Evolutionary conservation across 2,329 filamentous ascomycete genomes (phyloP).

Genomic region (Penicillium sp.): DNA sequence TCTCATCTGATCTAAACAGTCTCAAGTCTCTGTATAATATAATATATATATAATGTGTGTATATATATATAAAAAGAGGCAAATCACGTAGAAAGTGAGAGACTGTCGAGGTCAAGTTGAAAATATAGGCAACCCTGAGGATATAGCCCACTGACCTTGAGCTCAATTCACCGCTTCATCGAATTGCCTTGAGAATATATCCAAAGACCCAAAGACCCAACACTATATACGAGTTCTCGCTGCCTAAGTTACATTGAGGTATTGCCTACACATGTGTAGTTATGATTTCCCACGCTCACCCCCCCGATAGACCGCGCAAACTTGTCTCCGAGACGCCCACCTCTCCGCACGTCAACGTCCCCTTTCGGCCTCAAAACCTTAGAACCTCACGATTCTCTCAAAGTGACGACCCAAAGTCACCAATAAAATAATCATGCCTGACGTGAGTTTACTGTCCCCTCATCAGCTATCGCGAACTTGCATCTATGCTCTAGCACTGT

Average conservation of each 20-base stretch:
- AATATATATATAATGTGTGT: too few species aligned
- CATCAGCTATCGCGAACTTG: neutral
- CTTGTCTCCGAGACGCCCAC: slow-evolving; percentile 5
- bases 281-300: neutral
- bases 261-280: neutral
- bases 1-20: neutral
- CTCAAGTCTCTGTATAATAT: neutral
- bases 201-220: neutral
- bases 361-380: neutral
- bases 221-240: neutral
- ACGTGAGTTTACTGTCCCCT: slow-evolving; percentile 27
- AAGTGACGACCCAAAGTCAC: neutral
- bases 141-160: neutral
- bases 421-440: slow-evolving; percentile 30
- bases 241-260: neutral
- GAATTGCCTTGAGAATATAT: neutral
- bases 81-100: neutral
- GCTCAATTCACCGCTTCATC: neutral
- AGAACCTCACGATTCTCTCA: slow-evolving; percentile 1
- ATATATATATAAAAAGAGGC: neutral
- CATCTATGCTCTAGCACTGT: neutral
- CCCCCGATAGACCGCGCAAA: slow-evolving; percentile 4
- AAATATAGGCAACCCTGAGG: neutral
- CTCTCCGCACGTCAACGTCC: slow-evolving; percentile 5
- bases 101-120: neutral